Percentiles rank a stretch among this genome's conserved stretches.
Evolutionary conservation across 2,329 filamentous ascomycete species (phyloP).

Genomic region (Geosmithia flava): DNA sequence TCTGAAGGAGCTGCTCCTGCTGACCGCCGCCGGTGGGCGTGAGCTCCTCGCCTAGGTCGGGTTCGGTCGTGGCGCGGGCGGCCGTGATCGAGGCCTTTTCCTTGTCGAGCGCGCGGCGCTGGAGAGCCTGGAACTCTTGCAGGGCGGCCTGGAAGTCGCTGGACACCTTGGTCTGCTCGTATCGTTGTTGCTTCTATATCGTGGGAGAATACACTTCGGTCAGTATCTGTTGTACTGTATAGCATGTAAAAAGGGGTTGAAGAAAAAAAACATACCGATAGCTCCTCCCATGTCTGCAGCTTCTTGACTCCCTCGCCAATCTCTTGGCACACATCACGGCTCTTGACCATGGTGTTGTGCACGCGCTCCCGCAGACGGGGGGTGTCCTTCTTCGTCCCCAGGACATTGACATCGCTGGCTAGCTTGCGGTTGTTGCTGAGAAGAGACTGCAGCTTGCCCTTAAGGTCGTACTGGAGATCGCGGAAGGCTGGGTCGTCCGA

Average conservation of each 20-base stretch:
- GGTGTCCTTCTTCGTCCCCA: conserved; percentile 86
- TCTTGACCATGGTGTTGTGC: conserved; percentile 76
- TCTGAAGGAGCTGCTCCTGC: conserved; percentile 31
- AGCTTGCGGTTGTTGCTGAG: conserved; percentile 81
- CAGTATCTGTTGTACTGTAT: background rate
- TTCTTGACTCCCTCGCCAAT: conserved; percentile 91
- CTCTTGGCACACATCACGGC: conserved; percentile 75
- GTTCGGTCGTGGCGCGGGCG: conserved; percentile 67
- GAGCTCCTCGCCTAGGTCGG: conserved; percentile 25
- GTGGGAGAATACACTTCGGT: background rate
- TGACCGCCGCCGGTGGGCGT: background rate
- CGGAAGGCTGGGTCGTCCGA: conserved; percentile 89
- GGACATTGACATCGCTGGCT: conserved; percentile 68
- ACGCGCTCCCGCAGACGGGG: conserved; percentile 84
- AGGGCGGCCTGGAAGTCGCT: conserved; percentile 85
- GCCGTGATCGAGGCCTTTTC: conserved; percentile 78
- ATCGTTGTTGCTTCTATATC: conserved; percentile 77
- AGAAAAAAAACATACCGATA: conserved; percentile 45
- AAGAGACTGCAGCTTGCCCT: conserved; percentile 78
- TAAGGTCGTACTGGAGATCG: conserved; percentile 67
- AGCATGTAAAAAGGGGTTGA: too few species aligned
- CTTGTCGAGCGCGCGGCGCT: conserved; percentile 82
- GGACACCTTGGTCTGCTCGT: conserved; percentile 88
- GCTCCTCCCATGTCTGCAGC: conserved; percentile 75
- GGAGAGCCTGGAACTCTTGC: conserved; percentile 84